A percentile compares a stretch with the other conserved stretches of the same genome.
phyloP scores from a whole-genome alignment of 805 yeast species.

The Nematodospora valgi region DNA sequence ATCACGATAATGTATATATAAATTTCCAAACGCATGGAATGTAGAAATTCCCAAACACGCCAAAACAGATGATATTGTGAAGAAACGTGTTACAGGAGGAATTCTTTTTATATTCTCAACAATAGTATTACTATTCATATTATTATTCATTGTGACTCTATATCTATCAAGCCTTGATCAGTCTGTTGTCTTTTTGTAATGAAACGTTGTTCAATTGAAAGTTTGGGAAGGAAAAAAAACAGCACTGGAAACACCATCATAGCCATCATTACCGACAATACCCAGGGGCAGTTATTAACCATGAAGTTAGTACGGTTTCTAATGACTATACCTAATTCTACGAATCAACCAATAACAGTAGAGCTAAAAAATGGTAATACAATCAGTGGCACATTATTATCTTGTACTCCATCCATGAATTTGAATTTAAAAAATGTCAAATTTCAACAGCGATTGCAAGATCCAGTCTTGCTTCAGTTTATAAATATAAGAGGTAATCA shows the following conservation, averaged over 20 bases:
- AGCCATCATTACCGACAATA: constrained; percentile 1
- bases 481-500: constrained; percentile 88
- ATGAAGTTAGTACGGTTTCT: constrained; percentile 75
- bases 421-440: constrained; percentile 76
- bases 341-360: constrained; percentile 82
- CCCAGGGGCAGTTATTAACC: background rate
- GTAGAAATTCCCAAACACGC: constrained; percentile 34
- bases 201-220: too few relatives aligned
- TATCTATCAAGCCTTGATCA: too few relatives aligned
- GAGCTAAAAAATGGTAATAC: constrained; percentile 90
- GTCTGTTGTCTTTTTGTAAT: too few relatives aligned
- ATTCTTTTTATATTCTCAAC: constrained; percentile 30
- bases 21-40: constrained; percentile 10
- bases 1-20: constrained; percentile 10
- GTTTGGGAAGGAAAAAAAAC: too few relatives aligned
- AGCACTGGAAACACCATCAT: background rate
- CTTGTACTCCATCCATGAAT: constrained; percentile 91
- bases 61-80: constrained; percentile 47
- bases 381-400: constrained; percentile 76
- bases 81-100: constrained; percentile 61
- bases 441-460: constrained; percentile 69
- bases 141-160: constrained; percentile 1
- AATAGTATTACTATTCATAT: constrained; percentile 6
- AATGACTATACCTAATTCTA: constrained; percentile 63
- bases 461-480: constrained; percentile 67